Base-by-base conservation (phyloP, 2,329 filamentous ascomycete genomes). In the Gremmenia infestans region DNA sequence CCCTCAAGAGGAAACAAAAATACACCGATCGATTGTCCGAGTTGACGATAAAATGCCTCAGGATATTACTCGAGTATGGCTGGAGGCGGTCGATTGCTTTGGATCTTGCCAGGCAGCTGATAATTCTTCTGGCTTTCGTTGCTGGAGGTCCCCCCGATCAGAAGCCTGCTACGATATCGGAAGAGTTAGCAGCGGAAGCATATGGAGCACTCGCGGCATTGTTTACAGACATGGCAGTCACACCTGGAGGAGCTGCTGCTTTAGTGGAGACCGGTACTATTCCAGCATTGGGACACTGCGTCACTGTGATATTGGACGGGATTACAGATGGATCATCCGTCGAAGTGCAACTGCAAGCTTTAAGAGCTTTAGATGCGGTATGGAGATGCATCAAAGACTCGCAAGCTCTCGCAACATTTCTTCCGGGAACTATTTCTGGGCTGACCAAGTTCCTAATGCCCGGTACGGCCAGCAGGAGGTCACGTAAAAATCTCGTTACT, bases 381-480 rank as follows among this genome's bases (percentile, higher is more conserved):
- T 82, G 85, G 61, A 67, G 71, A 6, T 81, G 83, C 22, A 78
- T 96, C 45, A 83, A 80, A 52, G 87, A 94, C 65, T 81, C 81
- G 48, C 81, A 88, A n/a, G 83, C 89, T 2, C 76, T 96, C 54
- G 89, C 91, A 9, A 92, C 83, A 59, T 94, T 99, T 66, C 78
- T 97, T 43, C 94, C 95, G 0, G 91, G 92, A 9, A 90, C 90
- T 0, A 82, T 96, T 0, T 97, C 94, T 3, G 83, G 85, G 1
- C 74, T 99, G 23, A 86, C 88, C 2, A 92, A 87, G 65, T 67
- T 63, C 57, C 75, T 91, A 0, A 73, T 96, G 50, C 86, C 88
- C 4, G 83, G 84, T 0, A 88, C 86, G 0, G 82, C 81, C 42
- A 78, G 80, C 62, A 78, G 82, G 49, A 76, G 82, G 36, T 77